These are phyloP conservation scores for Fusarium anthophilum DNA, from an alignment of 2,329 filamentous ascomycete species.

Conservation along the genomic window DNA sequence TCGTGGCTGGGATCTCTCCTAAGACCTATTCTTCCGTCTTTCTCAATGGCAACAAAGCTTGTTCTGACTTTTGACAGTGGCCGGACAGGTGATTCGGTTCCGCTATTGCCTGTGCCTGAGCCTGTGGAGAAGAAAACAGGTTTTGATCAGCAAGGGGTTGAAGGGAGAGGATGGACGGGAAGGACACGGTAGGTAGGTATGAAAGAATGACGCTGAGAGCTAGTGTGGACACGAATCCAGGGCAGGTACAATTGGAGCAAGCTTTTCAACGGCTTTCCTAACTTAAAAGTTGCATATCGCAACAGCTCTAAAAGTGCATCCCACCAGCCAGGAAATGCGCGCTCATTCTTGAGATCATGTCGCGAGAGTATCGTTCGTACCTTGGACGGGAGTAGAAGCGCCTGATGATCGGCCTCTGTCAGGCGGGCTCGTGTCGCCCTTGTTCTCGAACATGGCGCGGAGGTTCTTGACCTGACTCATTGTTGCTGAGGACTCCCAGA, in stretches of 20 bases:
- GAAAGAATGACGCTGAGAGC: slow-evolving; percentile 17
- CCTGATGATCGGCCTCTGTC: slow-evolving; percentile 77
- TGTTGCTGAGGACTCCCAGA: slow-evolving; percentile 47
- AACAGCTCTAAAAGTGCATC: slow-evolving; percentile 12
- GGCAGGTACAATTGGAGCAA: slow-evolving; percentile 24
- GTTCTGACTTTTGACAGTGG: slow-evolving; percentile 80
- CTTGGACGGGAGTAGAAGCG: slow-evolving; percentile 49
- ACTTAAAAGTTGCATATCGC: slow-evolving; percentile 13
- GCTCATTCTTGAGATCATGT: slow-evolving; percentile 10
- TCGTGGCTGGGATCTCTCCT: slow-evolving; percentile 53
- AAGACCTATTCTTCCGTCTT: slow-evolving; percentile 66
- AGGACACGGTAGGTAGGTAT: slow-evolving; percentile 32
- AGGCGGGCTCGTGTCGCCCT: slow-evolving; percentile 70
- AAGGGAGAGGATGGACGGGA: slow-evolving; percentile 26
- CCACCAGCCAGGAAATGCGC: slow-evolving; percentile 15
- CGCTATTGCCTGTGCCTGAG: slow-evolving; percentile 41
- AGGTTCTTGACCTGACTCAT: slow-evolving; percentile 79
- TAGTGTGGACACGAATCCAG: slow-evolving; percentile 29
- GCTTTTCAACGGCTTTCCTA: slow-evolving; percentile 13
- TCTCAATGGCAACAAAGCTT: slow-evolving; percentile 78
- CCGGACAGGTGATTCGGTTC: slow-evolving; percentile 62
- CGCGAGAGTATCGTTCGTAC: slow-evolving; percentile 33
- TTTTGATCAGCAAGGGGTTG: slow-evolving; percentile 36
- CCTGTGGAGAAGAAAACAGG: slow-evolving; percentile 36
- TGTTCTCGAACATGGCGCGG: slow-evolving; percentile 82